Evolutionary conservation across 164 flowering plant species (phyloP).

Genomic region (Annona squamosa): DNA sequence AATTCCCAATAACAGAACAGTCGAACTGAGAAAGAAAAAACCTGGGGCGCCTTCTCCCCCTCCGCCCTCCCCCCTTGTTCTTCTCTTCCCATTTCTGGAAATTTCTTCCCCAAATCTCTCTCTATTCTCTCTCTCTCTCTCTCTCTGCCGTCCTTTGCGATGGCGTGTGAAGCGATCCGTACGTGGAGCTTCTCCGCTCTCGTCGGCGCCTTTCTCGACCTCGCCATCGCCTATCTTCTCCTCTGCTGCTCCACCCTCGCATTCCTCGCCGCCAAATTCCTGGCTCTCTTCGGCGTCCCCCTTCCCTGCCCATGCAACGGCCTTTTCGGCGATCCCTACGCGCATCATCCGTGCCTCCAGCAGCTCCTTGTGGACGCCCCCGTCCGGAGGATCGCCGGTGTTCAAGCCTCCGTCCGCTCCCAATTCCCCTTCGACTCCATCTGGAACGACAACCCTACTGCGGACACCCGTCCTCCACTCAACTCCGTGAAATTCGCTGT

Average conservation of each 20-base stretch:
- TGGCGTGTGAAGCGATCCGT: constrained; percentile 40
- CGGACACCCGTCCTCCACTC: neutral
- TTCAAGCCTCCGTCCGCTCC: constrained; percentile 40
- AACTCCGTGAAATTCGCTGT: constrained; percentile 5
- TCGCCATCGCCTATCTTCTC: constrained; percentile 50
- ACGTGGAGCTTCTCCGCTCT: constrained; percentile 59
- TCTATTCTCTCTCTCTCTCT: neutral
- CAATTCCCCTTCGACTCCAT: constrained; percentile 56
- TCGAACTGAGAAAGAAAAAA: too few relatives aligned
- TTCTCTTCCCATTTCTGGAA: neutral
- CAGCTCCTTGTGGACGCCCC: constrained; percentile 45
- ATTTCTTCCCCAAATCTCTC: neutral
- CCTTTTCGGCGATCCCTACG: constrained; percentile 33
- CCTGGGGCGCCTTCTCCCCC: too few relatives aligned
- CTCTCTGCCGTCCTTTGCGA: neutral
- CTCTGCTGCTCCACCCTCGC: constrained; percentile 60
- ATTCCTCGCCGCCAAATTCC: constrained; percentile 48
- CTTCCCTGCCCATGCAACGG: constrained; percentile 83
- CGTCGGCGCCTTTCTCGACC: constrained; percentile 82
- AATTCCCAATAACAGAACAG: too few relatives aligned
- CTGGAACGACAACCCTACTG: constrained; percentile 11
- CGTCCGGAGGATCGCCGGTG: constrained; percentile 32
- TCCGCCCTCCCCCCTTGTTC: neutral
- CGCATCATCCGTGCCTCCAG: constrained; percentile 34
- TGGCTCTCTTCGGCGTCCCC: constrained; percentile 50